Percentiles rank a stretch among this genome's conserved stretches.
Evolutionary conservation across 441 rosid species (phyloP).

Genomic region (Gossypium schwendimanii): DNA sequence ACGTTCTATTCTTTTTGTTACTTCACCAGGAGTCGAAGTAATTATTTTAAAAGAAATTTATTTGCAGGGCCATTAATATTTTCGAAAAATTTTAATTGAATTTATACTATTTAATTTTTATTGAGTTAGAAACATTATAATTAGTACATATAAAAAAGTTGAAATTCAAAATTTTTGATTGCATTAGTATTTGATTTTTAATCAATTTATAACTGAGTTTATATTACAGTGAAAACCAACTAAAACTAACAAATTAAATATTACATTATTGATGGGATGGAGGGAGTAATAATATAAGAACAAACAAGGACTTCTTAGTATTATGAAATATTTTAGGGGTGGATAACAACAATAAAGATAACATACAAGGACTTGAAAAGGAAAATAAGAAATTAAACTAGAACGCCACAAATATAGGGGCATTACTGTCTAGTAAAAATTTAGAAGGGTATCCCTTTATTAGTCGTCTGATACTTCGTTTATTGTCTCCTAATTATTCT

Average conservation of each 20-base stretch:
- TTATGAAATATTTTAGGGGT: not conserved
- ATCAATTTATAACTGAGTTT: not conserved
- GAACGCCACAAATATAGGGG: slow-evolving; percentile 4
- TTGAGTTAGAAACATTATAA: not conserved
- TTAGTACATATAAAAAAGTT: not conserved
- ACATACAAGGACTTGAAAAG: not conserved
- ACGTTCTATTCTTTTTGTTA: too few species aligned
- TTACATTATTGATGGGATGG: too few species aligned
- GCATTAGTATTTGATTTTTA: not conserved
- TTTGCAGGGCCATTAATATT: too few species aligned
- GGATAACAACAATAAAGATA: not conserved
- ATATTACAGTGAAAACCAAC: not conserved
- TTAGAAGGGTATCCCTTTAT: not conserved
- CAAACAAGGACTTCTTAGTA: not conserved
- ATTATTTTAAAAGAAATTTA: too few species aligned
- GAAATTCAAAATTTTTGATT: not conserved
- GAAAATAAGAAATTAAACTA: not conserved
- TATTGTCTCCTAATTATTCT: slow-evolving; percentile 8
- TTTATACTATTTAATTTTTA: too few species aligned
- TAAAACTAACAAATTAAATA: too few species aligned
- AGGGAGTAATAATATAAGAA: too few species aligned
- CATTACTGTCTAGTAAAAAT: not conserved
- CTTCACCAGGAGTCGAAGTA: not conserved
- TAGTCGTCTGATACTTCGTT: not conserved
- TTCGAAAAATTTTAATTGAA: too few species aligned